Base-by-base conservation (phyloP, 805 yeast genomes). In the Wickerhamiella occidentalis region DNA sequence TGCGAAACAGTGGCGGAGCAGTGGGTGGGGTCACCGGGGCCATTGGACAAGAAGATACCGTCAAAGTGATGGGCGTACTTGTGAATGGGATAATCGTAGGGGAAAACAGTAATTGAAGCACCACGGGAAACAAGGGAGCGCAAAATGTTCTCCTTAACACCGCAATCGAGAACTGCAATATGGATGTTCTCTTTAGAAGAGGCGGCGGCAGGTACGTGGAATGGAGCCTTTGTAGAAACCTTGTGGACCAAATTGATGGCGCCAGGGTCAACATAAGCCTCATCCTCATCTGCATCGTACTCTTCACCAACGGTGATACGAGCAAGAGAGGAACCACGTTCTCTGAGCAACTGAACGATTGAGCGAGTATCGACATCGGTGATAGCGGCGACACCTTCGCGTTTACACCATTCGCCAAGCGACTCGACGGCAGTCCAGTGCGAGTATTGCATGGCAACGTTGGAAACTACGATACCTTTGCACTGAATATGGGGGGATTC, bases 351-450 rank as follows among this genome's bases (percentile, higher is more conserved):
- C 41, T 90, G 77, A 50, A 92, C 97, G 56, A 92, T 76, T 51
- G 88, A 85, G 72, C 98, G 84, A 56, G 99, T 92, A 67, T 92
- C 99, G 43, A 92, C 96, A 54, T 96, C 98, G 40, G 96, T 79
- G 60, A 92, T 83, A 42, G 96, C 94, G 50, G 97, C 94, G 50
- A 94, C 92, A 40, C 95, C 95, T 59, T 87, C 94, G 64, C 95
- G 80, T 68, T 84, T 78, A 72, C 98, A 92, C 98, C 97, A 92
- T 59, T 84, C 85, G 52, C 85, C 83, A 51, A 92, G 75, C 17
- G 94, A 82, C 71, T 92, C 97, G 29, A 92, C 95, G 3, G 99
- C 99, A 33, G 97, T 88, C 98, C 98, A 92, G 67, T 92, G 99
- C n/a, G 96, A 85, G 68, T 90, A 86, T 64, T 87, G 77, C 75